Evolutionary conservation across 1,284 basidiomycete species (phyloP).

Genomic region (Paramarasmius palmivorus): DNA sequence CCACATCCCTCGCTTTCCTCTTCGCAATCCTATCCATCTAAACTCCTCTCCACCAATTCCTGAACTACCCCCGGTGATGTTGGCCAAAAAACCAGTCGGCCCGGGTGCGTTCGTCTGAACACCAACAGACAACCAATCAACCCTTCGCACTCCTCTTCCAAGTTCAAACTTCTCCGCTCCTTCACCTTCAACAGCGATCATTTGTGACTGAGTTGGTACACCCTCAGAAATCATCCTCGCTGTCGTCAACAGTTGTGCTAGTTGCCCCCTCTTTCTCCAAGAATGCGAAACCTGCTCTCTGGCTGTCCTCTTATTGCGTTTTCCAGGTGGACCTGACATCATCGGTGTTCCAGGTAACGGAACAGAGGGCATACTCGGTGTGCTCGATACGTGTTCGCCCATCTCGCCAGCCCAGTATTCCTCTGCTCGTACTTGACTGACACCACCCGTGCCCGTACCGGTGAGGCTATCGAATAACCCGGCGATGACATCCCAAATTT

Average conservation of each 20-base stretch:
- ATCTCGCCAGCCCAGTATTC: conserved; percentile 3
- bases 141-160: not conserved
- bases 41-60: not conserved
- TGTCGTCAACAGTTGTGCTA: not conserved
- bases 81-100: not conserved
- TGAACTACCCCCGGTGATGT: not conserved
- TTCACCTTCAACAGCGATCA: not conserved
- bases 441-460: not conserved
- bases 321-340: not conserved
- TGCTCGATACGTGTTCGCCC: not conserved
- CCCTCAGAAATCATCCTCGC: not conserved
- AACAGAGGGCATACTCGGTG: not conserved
- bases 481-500: not conserved
- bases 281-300: not conserved
- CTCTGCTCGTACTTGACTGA: not conserved
- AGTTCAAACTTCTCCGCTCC: not conserved
- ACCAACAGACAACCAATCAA: conserved; percentile 1
- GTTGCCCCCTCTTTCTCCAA: not conserved
- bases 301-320: not conserved
- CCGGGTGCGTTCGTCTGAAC: not conserved
- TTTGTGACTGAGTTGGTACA: not conserved
- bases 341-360: not conserved
- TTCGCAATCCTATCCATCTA: not conserved
- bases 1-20: not conserved
- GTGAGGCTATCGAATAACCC: not conserved